phyloP scores from a whole-genome alignment of 2,329 filamentous ascomycete genomes.

The Calonectria hongkongensis region DNA sequence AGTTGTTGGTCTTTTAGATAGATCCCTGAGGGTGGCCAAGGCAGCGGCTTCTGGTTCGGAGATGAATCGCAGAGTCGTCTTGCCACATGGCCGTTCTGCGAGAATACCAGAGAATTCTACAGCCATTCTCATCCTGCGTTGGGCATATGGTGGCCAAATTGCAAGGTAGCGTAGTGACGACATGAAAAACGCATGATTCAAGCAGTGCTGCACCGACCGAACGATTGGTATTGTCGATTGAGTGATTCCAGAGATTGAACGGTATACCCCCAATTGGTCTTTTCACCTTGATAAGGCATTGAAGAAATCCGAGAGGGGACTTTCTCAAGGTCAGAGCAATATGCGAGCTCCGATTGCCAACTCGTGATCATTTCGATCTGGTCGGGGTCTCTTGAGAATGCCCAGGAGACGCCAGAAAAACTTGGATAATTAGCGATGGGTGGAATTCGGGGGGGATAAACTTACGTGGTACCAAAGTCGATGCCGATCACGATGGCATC shows the following conservation, averaged over 20 bases:
- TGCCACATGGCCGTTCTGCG: slow-evolving; percentile 44
- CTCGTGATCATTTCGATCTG: slow-evolving; percentile 57
- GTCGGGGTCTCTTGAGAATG: slow-evolving; percentile 53
- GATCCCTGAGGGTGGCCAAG: slow-evolving; percentile 59
- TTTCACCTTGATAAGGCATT: fast-evolving
- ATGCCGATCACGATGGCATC: slow-evolving; percentile 62
- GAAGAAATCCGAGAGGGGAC: slow-evolving; percentile 55
- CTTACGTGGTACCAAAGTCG: slow-evolving; percentile 69
- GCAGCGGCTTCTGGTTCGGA: slow-evolving; percentile 68
- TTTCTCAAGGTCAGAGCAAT: slow-evolving; percentile 58
- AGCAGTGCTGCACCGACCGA: slow-evolving; percentile 51
- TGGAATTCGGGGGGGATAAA: not conserved
- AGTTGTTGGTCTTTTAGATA: slow-evolving; percentile 49
- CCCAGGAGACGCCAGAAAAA: slow-evolving; percentile 65
- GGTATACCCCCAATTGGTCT: slow-evolving; percentile 58
- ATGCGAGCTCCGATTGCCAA: slow-evolving; percentile 52
- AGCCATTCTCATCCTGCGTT: slow-evolving; percentile 59
- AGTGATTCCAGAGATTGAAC: slow-evolving; percentile 59
- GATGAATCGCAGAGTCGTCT: slow-evolving; percentile 60
- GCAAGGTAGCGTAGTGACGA: slow-evolving; percentile 65
- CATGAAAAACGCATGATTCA: slow-evolving; percentile 54
- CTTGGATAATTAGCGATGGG: slow-evolving; percentile 46
- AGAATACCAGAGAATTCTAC: slow-evolving; percentile 60
- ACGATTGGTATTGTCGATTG: slow-evolving; percentile 50
- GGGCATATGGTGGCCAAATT: slow-evolving; percentile 64